phyloP scores from a whole-genome alignment of 305 asterid species.

The Fraxinus xanthoxyloides region DNA sequence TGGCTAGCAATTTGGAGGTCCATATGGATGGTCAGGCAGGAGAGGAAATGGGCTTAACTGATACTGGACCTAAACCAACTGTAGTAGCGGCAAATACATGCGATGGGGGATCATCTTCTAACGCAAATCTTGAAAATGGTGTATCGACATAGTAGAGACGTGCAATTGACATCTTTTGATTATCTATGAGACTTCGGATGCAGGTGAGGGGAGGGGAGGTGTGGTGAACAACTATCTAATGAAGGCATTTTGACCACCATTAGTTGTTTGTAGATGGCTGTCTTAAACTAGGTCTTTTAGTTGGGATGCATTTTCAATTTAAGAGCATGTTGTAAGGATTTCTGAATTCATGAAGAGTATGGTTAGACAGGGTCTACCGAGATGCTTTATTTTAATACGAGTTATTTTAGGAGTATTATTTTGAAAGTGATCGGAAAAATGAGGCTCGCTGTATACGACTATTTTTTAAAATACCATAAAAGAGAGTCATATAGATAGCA shows the following conservation, averaged over 20 bases:
- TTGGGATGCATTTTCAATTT: not conserved
- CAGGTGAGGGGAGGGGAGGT: not conserved
- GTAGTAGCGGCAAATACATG: not conserved
- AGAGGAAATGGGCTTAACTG: not conserved
- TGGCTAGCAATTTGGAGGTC: conserved; percentile 13
- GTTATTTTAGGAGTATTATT: not conserved
- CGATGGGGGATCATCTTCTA: not conserved
- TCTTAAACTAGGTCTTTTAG: not conserved
- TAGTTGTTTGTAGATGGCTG: conserved; percentile 1
- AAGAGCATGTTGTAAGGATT: not conserved
- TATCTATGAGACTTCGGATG: not conserved
- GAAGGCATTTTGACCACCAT: conserved; percentile 2
- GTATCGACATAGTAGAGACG: conserved; percentile 11
- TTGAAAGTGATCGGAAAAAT: not conserved
- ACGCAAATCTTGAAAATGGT: conserved; percentile 14
- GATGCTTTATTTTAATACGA: not conserved
- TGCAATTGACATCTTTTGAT: conserved; percentile 3
- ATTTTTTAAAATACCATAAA: not conserved
- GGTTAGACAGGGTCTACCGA: conserved; percentile 1
- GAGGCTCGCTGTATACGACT: not conserved
- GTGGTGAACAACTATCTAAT: not conserved
- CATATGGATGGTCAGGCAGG: conserved; percentile 15
- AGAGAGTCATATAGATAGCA: not conserved
- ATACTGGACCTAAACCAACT: not conserved
- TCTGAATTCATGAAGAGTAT: conserved; percentile 4